Percentiles rank a stretch among this genome's conserved stretches.
Evolutionary conservation across 139 green algal species (phyloP).

Genomic region (Tetraselmis chui): DNA sequence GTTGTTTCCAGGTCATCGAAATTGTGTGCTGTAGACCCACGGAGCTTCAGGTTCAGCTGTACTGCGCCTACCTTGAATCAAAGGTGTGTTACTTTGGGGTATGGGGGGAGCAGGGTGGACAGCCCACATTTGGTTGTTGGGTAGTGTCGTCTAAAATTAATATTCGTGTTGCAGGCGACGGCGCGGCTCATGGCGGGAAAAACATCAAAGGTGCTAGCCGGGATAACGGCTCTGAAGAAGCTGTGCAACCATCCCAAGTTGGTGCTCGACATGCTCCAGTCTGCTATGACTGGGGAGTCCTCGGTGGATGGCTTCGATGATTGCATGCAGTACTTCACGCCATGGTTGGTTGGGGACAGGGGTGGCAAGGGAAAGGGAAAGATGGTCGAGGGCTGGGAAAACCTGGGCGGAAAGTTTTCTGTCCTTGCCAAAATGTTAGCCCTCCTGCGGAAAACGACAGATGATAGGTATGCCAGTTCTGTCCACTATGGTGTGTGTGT

Average conservation of each 20-base stretch:
- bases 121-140: too few species aligned
- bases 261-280: background rate
- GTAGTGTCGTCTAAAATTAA: too few species aligned
- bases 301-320: conserved; percentile 22
- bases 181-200: conserved; percentile 20
- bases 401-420: conserved; percentile 68
- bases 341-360: conserved; percentile 74
- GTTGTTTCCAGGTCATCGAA: conserved; percentile 72
- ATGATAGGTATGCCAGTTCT: too few species aligned
- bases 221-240: conserved; percentile 79
- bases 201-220: conserved; percentile 28
- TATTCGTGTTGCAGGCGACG: too few species aligned
- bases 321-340: conserved; percentile 67
- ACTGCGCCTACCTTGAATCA: conserved; percentile 84
- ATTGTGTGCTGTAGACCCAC: conserved; percentile 93
- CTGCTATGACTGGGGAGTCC: background rate
- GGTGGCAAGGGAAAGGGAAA: conserved; percentile 35
- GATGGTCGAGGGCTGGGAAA: conserved; percentile 61
- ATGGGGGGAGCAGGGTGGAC: too few species aligned
- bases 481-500: too few species aligned
- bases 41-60: conserved; percentile 81
- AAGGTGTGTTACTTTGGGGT: too few species aligned
- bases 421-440: conserved; percentile 72
- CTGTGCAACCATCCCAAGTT: conserved; percentile 98
- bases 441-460: conserved; percentile 65